Evolutionary conservation across 1,284 basidiomycete genomes (phyloP), one percentile per base, ranked within the genome.

Genomic region (Boletus chippewaensis): DNA sequence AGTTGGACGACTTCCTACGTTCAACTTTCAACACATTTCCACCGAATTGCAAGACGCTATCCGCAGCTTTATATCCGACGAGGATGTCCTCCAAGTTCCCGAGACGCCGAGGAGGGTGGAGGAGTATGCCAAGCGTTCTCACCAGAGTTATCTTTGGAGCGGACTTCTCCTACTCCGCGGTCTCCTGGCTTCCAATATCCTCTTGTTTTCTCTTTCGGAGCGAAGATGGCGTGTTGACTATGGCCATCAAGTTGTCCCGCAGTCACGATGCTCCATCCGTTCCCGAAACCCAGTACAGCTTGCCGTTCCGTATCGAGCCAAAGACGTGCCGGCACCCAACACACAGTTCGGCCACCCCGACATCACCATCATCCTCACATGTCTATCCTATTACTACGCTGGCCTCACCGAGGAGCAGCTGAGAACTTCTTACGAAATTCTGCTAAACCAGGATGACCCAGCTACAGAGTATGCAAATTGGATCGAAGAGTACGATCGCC

Each of bases 171-270:
- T 49, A 0, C 47, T 49, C 13, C 42, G 42, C 18, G 47, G 47
- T 34, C 46, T 45, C 2, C 11, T 48, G 26, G 7, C 47, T 3
- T 49, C 18, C 1, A 20, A 46, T 13, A 24, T 46, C 4, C 41
- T 49, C 10, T 10, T 36, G 43, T 29, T 35, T n/a, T 41, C 47
- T 12, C 18, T 49, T 12, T 6, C 24, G 10, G 42, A 49, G 18
- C 43, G 35, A 18, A 49, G 43, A 31, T 49, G 48, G 48, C 48
- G 48, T 7, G 48, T 49, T 10, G 28, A 49, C 15, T 49, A 49
- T 38, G 48, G 43, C 5, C 15, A 6, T 26, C 24, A 26, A 26
- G 24, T 26, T 26, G 24, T 26, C 24, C 24, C 24, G 24, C 24
- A 26, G 8, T 9, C 24, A 26, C 24, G 8, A 26, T 9, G 24